Percentiles rank a stretch among this genome's conserved stretches.
Evolutionary conservation across 371 early-diverging fungal genomes (phyloP).

Genomic region (Apophysomyces trapeziformis): DNA sequence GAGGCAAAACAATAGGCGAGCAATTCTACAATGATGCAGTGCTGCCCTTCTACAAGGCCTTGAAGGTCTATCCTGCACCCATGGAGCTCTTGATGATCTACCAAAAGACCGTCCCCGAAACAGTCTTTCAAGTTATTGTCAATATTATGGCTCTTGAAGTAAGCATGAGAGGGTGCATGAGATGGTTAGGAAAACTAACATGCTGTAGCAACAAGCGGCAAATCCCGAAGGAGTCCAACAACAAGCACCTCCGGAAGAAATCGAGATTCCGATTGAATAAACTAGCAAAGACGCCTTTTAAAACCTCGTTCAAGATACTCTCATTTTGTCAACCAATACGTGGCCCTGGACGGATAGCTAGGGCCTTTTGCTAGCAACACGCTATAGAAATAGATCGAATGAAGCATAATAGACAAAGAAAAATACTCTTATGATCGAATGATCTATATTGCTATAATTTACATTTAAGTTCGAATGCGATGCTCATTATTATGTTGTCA

Average conservation of each 20-base stretch:
- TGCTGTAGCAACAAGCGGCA: slow-evolving; percentile 1
- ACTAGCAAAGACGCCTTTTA: not conserved
- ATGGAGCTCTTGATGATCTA: slow-evolving; percentile 88
- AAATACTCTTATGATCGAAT: too few relatives aligned
- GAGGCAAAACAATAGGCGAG: slow-evolving; percentile 54
- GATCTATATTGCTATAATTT: too few relatives aligned
- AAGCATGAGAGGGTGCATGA: slow-evolving; percentile 18
- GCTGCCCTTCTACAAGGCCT: slow-evolving; percentile 80
- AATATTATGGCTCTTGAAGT: slow-evolving; percentile 87
- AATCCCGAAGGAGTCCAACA: not conserved
- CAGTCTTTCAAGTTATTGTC: slow-evolving; percentile 82
- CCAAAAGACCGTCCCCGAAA: slow-evolving; percentile 84
- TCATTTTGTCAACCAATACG: not conserved
- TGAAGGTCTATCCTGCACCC: slow-evolving; percentile 92
- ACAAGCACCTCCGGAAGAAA: not conserved
- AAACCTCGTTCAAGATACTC: too few relatives aligned
- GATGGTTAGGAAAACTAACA: not conserved
- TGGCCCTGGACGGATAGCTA: too few relatives aligned
- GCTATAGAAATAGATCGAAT: too few relatives aligned
- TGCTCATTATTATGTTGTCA: not conserved
- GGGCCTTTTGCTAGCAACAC: too few relatives aligned
- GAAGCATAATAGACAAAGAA: too few relatives aligned
- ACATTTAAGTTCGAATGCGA: too few relatives aligned
- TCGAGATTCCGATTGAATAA: slow-evolving; percentile 6
- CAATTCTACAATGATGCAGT: slow-evolving; percentile 74